Evolutionary conservation across 768 basidiomycete species (phyloP), one percentile per base, ranked within the genome.

Genomic region (Mycena haematopus): DNA sequence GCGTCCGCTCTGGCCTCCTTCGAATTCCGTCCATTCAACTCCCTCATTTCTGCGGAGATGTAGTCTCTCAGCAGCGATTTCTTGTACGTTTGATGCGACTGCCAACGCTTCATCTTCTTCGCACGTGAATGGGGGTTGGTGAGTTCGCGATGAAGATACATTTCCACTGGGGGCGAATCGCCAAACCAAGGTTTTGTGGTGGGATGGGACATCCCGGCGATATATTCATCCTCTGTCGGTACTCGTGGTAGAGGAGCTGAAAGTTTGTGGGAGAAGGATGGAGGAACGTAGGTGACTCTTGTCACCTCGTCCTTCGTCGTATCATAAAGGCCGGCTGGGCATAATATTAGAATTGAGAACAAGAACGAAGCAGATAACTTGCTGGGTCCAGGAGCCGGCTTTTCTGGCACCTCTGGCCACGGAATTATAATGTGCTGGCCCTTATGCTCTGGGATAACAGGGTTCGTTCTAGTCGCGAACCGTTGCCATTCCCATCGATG

Each of bases 71-170:
- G 77, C 56, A 90, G 76, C 21, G 75, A 73, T 46, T 81, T 78
- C 70, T 80, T 82, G 64, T 80, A 77, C 19, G 72, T 67, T 65
- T 82, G 80, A 66, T 80, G 82, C 5, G 78, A 79, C 72, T 90
- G 85, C 89, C 90, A 94, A 65, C 93, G 85, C 52, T 79, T 78
- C 69, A 90, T 87, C 73, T 91, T 93, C 80, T 91, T 93, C 10
- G 92, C 90, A 21, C 91, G 87, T 14, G 90, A 86, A 70, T 93
- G 89, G 25, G 92, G 92, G 73, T 93, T 93, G 27, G 90, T 81
- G 40, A 95, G 84, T 70, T 95, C 93, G 63, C 83, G 82, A 47
- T 77, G 71, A 59, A 95, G 75, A 70, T 86, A 85, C 24, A 82
- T 70, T 71, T 95, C 93, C 62, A 91, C 80, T 14, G 90, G 89